A percentile compares a stretch with the other conserved stretches of the same genome.
These are phyloP conservation scores for Fusarium sp. DNA, from an alignment of 2,329 filamentous ascomycete genomes.

Conservation along the genomic window DNA sequence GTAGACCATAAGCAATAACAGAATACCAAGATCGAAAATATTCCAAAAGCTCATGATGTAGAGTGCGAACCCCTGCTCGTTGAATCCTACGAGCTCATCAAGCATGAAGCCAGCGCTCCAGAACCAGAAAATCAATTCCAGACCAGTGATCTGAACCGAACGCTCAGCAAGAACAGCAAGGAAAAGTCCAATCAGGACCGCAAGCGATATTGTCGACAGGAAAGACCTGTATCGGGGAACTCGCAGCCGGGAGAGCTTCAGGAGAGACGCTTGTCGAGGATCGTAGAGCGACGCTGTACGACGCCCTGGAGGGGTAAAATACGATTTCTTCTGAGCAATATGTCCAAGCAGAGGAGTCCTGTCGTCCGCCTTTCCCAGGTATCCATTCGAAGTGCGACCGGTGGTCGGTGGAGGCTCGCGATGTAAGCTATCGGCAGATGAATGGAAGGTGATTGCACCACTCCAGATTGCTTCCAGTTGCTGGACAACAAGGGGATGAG, in stretches of 20 bases:
- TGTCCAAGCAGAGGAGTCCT: conserved; percentile 66
- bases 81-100: conserved; percentile 95
- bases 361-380: conserved; percentile 55
- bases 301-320: conserved; percentile 62
- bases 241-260: conserved; percentile 90
- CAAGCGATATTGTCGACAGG: conserved; percentile 88
- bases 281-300: conserved; percentile 90
- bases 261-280: conserved; percentile 87
- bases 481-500: conserved; percentile 91
- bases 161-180: conserved; percentile 82
- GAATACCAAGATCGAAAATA: conserved; percentile 90
- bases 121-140: conserved; percentile 95
- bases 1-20: conserved; percentile 87
- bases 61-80: conserved; percentile 94
- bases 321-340: conserved; percentile 49
- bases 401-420: conserved; percentile 59
- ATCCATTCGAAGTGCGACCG: conserved; percentile 45
- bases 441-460: conserved; percentile 94
- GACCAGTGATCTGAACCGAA: conserved; percentile 81
- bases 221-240: conserved; percentile 94
- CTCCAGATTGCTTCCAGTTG: conserved; percentile 98
- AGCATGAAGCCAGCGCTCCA: conserved; percentile 98
- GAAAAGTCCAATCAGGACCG: conserved; percentile 86
- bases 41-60: conserved; percentile 99
- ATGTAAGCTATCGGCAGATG: conserved; percentile 86